These are phyloP conservation scores for Daldinia concentrica DNA, from an alignment of 495 filamentous ascomycete species.

Conservation along the genomic window DNA sequence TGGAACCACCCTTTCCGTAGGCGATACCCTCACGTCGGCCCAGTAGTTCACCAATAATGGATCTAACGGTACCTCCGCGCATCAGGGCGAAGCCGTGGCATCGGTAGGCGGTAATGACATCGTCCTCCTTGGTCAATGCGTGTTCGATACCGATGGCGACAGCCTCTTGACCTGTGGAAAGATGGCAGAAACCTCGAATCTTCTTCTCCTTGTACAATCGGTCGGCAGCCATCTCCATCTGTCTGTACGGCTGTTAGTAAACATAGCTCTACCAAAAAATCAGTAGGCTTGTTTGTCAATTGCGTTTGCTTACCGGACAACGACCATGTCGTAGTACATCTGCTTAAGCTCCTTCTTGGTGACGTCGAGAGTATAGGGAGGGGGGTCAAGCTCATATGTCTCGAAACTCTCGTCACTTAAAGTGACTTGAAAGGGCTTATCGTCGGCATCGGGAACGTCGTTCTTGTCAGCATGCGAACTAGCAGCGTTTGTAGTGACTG, in stretches of 20 bases:
- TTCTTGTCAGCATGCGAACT: constrained; percentile 87
- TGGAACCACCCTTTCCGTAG: constrained; percentile 97
- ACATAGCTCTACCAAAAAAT: constrained; percentile 14
- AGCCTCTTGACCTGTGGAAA: constrained; percentile 97
- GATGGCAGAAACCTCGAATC: constrained; percentile 98
- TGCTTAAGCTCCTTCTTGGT: constrained; percentile 98
- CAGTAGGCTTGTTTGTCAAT: constrained; percentile 9
- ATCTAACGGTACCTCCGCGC: constrained; percentile 90
- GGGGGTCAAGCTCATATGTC: constrained; percentile 98
- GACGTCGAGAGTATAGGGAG: constrained; percentile 85
- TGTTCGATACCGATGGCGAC: constrained; percentile 97
- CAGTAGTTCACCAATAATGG: constrained; percentile 95
- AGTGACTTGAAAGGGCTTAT: constrained; percentile 89
- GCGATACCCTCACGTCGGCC: constrained; percentile 96
- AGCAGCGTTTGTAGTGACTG: constrained; percentile 94
- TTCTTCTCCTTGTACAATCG: constrained; percentile 99
- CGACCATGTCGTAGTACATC: constrained; percentile 99
- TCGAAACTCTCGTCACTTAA: constrained; percentile 99
- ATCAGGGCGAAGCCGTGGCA: constrained; percentile 98
- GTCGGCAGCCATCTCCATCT: constrained; percentile 99
- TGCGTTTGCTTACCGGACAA: constrained; percentile 72
- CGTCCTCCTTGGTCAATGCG: constrained; percentile 87
- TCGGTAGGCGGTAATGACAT: constrained; percentile 96
- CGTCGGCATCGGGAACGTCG: constrained; percentile 83
- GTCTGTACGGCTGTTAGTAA: constrained; percentile 61